Evolutionary conservation across 1,139 yeast species (phyloP).

Genomic region (Spathaspora sp.): DNA sequence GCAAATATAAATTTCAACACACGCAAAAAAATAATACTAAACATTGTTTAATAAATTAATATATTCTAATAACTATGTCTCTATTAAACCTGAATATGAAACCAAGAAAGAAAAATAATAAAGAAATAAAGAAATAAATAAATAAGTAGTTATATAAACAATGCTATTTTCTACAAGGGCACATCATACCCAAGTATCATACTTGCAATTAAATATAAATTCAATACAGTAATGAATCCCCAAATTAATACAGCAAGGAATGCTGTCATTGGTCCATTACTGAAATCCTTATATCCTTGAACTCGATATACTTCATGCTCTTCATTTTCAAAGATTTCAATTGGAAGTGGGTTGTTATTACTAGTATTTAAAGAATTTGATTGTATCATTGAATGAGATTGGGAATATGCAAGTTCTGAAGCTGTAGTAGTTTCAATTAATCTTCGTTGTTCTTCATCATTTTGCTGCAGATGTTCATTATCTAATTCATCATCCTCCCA

Average conservation of each 20-base stretch:
- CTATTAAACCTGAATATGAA: slow-evolving; percentile 2
- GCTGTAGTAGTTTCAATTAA: slow-evolving; percentile 10
- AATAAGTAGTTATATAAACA: slow-evolving; percentile 4
- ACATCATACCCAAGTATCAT: slow-evolving; percentile 45
- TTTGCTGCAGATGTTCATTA: slow-evolving; percentile 11
- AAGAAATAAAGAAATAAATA: no score
- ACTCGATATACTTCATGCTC: slow-evolving; percentile 16
- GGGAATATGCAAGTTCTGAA: slow-evolving; percentile 7
- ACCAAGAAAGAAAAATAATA: no score
- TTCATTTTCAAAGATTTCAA: slow-evolving; percentile 9
- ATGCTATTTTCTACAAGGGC: slow-evolving; percentile 21
- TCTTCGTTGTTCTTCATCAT: slow-evolving; percentile 19
- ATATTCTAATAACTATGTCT: neutral
- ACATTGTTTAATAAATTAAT: neutral
- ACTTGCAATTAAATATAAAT: slow-evolving; percentile 50
- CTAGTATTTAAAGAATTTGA: neutral
- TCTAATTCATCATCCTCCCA: slow-evolving; percentile 42
- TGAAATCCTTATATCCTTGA: slow-evolving; percentile 50
- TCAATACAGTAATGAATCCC: slow-evolving; percentile 52
- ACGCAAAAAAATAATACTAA: neutral
- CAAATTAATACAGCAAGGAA: slow-evolving; percentile 47
- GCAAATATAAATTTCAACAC: no score
- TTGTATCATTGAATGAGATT: slow-evolving; percentile 5
- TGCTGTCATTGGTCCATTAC: slow-evolving; percentile 49
- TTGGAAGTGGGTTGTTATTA: slow-evolving; percentile 1